Conservation (phyloP, 1,284 basidiomycete species). For the Malassezia globosa region DNA sequence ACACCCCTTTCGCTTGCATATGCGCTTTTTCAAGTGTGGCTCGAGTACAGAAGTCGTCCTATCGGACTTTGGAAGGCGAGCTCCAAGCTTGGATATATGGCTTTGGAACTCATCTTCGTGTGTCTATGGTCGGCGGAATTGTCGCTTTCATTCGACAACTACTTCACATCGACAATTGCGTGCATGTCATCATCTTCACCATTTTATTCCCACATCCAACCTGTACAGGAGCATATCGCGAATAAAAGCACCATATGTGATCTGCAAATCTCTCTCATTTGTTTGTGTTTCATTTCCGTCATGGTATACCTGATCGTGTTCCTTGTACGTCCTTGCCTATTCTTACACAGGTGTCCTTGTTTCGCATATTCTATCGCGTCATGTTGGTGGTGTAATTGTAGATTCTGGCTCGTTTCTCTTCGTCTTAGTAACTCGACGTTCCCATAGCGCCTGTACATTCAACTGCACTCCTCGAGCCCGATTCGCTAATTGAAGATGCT, state of each 20-base stretch:
- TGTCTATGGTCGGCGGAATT: slow-evolving; percentile 83
- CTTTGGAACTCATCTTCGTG: slow-evolving; percentile 62
- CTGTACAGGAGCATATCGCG: slow-evolving; percentile 22
- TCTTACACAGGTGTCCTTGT: slow-evolving; percentile 20
- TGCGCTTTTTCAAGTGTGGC: slow-evolving; percentile 54
- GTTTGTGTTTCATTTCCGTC: slow-evolving; percentile 52
- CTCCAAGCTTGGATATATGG: slow-evolving; percentile 40
- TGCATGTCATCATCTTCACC: slow-evolving; percentile 50
- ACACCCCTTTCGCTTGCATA: slow-evolving; percentile 71
- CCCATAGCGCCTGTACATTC: slow-evolving; percentile 4
- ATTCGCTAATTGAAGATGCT: slow-evolving; percentile 8
- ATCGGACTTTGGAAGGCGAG: slow-evolving; percentile 66
- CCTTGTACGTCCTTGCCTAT: slow-evolving; percentile 19
- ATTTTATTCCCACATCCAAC: slow-evolving; percentile 52
- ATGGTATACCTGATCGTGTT: slow-evolving; percentile 40
- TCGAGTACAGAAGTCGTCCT: slow-evolving; percentile 77
- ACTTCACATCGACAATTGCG: slow-evolving; percentile 70
- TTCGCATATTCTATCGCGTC: slow-evolving; percentile 29
- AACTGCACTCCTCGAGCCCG: slow-evolving; percentile 12
- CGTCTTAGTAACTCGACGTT: neutral
- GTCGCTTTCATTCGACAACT: slow-evolving; percentile 77
- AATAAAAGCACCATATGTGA: slow-evolving; percentile 54
- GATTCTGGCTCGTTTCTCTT: neutral
- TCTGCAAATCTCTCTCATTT: slow-evolving; percentile 47
- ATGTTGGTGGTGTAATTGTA: neutral